Evolutionary conservation across 139 green algal species (phyloP).

Genomic region (Ulvella scutata): DNA sequence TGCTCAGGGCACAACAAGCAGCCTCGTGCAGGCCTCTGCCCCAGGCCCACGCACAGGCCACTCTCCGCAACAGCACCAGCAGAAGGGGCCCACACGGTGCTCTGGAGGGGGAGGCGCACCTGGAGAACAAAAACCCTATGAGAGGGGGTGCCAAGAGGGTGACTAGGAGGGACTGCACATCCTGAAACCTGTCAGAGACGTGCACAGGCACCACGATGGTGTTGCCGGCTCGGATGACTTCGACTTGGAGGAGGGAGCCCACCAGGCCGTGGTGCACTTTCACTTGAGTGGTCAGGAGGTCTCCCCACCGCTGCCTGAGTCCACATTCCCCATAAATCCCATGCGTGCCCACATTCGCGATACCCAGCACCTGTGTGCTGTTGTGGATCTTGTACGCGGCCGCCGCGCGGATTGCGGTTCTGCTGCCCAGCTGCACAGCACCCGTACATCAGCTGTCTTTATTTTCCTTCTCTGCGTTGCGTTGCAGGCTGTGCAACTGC

Average conservation of each 20-base stretch:
- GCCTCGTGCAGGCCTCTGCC: too few relatives aligned
- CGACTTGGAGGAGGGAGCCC: background rate
- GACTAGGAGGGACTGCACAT: background rate
- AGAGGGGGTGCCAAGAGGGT: background rate
- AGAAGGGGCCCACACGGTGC: too few relatives aligned
- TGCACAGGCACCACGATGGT: background rate
- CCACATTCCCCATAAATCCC: background rate
- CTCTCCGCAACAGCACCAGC: too few relatives aligned
- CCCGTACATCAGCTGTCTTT: background rate
- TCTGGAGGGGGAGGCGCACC: too few relatives aligned
- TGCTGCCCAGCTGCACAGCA: background rate
- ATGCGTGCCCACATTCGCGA: background rate
- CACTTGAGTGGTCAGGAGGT: background rate
- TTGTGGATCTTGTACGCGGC: background rate
- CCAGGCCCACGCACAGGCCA: too few relatives aligned
- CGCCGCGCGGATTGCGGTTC: background rate
- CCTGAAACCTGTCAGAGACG: background rate
- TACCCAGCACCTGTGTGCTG: background rate
- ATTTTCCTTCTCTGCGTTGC: too few relatives aligned
- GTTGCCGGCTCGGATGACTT: background rate
- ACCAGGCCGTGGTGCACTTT: background rate
- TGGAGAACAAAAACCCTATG: background rate
- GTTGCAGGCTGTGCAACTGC: too few relatives aligned
- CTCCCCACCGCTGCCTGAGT: background rate
- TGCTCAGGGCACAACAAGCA: too few relatives aligned